These are phyloP conservation scores for Aspergillus jensenii DNA, from an alignment of 2,329 filamentous ascomycete genomes.

Conservation along the genomic window DNA sequence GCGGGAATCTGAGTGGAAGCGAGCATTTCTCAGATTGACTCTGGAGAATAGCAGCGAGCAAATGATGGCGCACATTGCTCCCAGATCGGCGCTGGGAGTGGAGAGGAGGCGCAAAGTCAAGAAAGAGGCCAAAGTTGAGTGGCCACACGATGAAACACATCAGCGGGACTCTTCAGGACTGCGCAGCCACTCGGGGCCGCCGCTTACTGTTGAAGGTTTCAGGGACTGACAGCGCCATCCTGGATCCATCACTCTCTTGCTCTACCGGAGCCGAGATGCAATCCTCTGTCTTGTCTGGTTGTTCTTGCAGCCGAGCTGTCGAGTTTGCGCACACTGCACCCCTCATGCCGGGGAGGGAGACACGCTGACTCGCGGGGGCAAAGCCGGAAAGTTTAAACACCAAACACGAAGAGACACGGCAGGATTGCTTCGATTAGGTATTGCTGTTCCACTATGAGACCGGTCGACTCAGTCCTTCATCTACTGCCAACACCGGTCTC, in stretches of 20 bases:
- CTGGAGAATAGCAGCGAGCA: neutral
- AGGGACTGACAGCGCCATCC: neutral
- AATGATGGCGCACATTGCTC: neutral
- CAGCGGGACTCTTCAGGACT: slow-evolving; percentile 5
- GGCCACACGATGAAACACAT: slow-evolving; percentile 11
- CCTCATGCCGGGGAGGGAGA: too few species aligned
- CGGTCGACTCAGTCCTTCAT: slow-evolving; percentile 2
- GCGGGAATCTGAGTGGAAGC: neutral
- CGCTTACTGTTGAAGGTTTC: neutral
- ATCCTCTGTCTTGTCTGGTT: too few species aligned
- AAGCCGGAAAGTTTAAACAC: too few species aligned
- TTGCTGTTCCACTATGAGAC: neutral
- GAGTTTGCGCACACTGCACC: too few species aligned
- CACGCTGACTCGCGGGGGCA: too few species aligned
- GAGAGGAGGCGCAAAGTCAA: neutral
- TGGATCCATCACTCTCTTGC: too few species aligned
- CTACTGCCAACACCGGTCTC: slow-evolving; percentile 6
- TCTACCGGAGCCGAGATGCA: too few species aligned
- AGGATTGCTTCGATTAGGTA: neutral
- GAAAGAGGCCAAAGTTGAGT: slow-evolving; percentile 1
- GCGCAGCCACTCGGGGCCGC: neutral
- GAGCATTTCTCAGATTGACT: neutral
- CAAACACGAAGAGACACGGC: too few species aligned
- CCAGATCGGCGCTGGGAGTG: neutral
- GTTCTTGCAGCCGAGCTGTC: too few species aligned